A percentile compares a stretch with the other conserved stretches of the same genome.
These are phyloP conservation scores for Persicaria maculosa DNA, from an alignment of 148 eudicot species.

Conservation along the genomic window DNA sequence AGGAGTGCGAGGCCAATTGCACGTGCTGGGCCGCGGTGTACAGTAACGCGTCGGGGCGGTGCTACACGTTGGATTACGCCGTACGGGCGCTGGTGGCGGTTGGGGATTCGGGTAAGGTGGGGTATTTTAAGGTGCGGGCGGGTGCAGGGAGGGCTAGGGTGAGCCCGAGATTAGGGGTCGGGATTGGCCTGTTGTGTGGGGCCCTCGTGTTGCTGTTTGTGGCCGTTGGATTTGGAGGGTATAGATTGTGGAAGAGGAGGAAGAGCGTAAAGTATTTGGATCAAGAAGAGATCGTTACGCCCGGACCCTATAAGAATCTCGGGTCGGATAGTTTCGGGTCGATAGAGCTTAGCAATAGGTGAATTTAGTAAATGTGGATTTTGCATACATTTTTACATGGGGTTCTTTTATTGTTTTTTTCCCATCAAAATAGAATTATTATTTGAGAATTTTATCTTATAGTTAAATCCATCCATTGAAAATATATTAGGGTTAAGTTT, in stretches of 20 bases:
- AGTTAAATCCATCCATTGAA: too few relatives aligned
- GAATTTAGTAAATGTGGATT: background rate
- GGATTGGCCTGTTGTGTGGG: conserved; percentile 48
- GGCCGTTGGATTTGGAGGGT: conserved; percentile 37
- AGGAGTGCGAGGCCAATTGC: conserved; percentile 51
- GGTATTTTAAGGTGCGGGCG: conserved; percentile 75
- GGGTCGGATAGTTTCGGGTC: conserved; percentile 60
- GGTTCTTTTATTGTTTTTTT: background rate
- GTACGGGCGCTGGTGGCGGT: conserved; percentile 58
- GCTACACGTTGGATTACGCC: conserved; percentile 76
- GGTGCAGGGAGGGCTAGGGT: conserved; percentile 33
- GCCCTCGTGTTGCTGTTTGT: conserved; percentile 34
- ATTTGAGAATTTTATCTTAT: background rate
- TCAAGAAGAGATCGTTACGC: conserved; percentile 35
- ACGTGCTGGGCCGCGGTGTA: conserved; percentile 87
- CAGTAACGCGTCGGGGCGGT: conserved; percentile 68
- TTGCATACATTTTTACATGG: background rate
- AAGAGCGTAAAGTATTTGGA: conserved; percentile 42
- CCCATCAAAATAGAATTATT: too few relatives aligned
- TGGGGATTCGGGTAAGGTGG: conserved; percentile 61
- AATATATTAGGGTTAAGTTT: too few relatives aligned
- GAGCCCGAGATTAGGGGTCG: conserved; percentile 28
- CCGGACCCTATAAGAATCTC: conserved; percentile 73
- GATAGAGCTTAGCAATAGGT: conserved; percentile 44
- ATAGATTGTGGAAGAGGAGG: conserved; percentile 30